Conservation (phyloP, 1,284 basidiomycete genomes). For the Singerocomus rubriflavus region DNA sequence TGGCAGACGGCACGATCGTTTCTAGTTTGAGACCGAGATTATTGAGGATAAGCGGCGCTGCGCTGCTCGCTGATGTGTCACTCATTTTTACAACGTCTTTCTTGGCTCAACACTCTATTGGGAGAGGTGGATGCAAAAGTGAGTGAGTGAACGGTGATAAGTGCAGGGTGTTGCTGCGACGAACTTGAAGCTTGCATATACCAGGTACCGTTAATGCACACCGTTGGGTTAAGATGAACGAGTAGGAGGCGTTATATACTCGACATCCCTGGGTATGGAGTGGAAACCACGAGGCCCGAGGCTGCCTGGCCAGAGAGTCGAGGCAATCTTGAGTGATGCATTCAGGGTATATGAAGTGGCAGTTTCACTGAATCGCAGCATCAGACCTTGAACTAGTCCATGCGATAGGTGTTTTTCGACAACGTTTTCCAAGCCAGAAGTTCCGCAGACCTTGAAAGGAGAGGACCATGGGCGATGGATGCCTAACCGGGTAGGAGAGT, state of each 20-base stretch:
- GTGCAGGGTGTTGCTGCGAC: background rate
- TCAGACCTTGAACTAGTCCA: no score
- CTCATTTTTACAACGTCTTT: constrained; percentile 11
- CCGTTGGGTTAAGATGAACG: no score
- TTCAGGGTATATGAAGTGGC: background rate
- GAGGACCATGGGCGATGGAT: no score
- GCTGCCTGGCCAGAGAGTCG: background rate
- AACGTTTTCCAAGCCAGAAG: background rate
- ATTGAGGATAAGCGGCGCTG: background rate
- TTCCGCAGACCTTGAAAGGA: no score
- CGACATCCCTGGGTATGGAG: background rate
- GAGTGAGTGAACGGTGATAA: background rate
- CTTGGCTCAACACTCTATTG: no score
- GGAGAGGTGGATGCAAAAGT: no score
- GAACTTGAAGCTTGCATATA: background rate
- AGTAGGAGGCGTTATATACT: constrained; percentile 6
- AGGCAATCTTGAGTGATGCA: background rate
- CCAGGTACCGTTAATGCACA: no score
- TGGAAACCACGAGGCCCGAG: constrained; percentile 8
- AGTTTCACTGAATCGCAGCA: background rate
- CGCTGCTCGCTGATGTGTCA: background rate
- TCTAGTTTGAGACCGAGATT: constrained; percentile 8
- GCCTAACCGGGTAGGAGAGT: background rate
- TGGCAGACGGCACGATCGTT: constrained; percentile 17
- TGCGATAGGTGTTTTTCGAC: no score